phyloP scores from a whole-genome alignment of 225 moss, liverwort and hornwort genomes.

The Straminergon stramineum region DNA sequence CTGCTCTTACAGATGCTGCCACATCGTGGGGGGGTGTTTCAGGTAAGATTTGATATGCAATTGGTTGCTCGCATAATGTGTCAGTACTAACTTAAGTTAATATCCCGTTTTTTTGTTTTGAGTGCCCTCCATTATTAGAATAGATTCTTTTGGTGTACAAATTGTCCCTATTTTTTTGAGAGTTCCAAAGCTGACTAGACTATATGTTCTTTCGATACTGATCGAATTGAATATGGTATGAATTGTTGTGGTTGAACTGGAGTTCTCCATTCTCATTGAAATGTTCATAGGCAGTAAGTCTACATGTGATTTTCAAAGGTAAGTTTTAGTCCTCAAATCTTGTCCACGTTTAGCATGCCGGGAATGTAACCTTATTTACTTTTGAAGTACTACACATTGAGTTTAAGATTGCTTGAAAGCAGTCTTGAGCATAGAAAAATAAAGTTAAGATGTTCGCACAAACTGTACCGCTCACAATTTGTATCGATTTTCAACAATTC shows the following conservation, averaged over 20 bases:
- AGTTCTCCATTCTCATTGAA: background rate
- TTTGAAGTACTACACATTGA: background rate
- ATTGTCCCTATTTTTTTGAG: background rate
- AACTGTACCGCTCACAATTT: background rate
- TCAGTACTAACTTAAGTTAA: too few relatives aligned
- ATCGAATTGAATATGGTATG: background rate
- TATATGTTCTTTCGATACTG: background rate
- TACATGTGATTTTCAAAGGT: background rate
- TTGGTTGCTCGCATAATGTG: background rate
- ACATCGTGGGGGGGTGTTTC: background rate
- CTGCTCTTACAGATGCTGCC: background rate
- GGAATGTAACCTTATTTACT: background rate
- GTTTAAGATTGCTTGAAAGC: background rate
- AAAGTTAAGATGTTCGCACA: background rate
- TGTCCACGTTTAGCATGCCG: too few relatives aligned
- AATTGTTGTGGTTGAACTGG: background rate
- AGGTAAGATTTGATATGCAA: background rate
- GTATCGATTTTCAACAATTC: background rate
- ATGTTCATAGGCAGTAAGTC: background rate
- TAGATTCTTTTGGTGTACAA: background rate
- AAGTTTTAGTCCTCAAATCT: background rate
- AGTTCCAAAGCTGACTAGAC: background rate
- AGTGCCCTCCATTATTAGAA: background rate
- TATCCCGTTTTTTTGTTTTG: background rate
- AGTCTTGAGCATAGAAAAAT: background rate